Evolutionary conservation across 345 rosid species (phyloP), one percentile per base, ranked within the genome.

Genomic region (Turnera subulata): DNA sequence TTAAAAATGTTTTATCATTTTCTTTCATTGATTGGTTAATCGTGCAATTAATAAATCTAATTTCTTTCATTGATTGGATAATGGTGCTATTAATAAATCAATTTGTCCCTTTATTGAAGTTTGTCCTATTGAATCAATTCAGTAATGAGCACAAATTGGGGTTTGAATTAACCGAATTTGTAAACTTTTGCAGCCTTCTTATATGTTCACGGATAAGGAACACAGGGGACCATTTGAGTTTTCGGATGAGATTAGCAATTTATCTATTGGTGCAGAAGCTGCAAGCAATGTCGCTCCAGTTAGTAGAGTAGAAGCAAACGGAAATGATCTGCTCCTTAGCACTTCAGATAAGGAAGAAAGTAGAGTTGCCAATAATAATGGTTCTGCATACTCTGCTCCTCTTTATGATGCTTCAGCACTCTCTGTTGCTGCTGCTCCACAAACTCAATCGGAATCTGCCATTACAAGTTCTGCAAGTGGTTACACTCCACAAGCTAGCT

Each of bases 161-260:
- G 18, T 56, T 17, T 53, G 18, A 46, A n/a, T 49, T 67, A 26
- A 69, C 58, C 38, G 54, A 62, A 25, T 20, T 56, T 39, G 14
- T 50, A 66, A 50, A 22, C 65, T 64, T 25, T 67, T 71, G 89
- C 87, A 89, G 99, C 96, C 97, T 12, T 93, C 97, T 24, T 93
- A 89, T 77, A 93, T 93, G 94, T 93, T 93, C 77, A 93, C 96
- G 0, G 94, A 89, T 71, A 85, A 82, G 72, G 99, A 89, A 74
- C 94, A 89, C 59, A 82, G 90, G 44, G 97, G 94, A 35, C 94
- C 96, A 57, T 89, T 83, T 73, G 97, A 86, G 80, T 85, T 83
- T 69, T 83, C 91, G 11, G 96, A 89, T 17, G 99, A 89, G 63
- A 68, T 85, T 52, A 86, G 86, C 50, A 78, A 73, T 75, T 47